These are phyloP conservation scores for Plasmopara halstedii DNA, from an alignment of 352 stramenopile genomes.

Conservation along the genomic window DNA sequence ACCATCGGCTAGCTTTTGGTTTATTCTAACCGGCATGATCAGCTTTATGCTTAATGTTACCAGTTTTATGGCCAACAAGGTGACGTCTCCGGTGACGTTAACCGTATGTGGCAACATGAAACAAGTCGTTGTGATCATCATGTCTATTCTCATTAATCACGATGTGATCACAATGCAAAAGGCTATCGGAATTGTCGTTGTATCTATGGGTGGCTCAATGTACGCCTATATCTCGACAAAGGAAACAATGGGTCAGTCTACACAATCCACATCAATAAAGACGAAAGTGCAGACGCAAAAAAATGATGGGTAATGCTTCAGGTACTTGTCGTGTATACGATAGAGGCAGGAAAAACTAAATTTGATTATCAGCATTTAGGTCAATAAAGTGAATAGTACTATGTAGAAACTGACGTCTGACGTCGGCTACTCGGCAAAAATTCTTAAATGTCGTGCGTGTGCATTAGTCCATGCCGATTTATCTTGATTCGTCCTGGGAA, in stretches of 20 bases:
- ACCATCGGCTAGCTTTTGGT: constrained; percentile 53
- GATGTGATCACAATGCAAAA: constrained; percentile 65
- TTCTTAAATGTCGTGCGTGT: constrained; percentile 20
- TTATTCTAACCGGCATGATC: constrained; percentile 80
- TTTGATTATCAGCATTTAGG: constrained; percentile 2
- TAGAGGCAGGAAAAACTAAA: constrained; percentile 21
- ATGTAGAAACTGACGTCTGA: neutral
- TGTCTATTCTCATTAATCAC: constrained; percentile 75
- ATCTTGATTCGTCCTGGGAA: constrained; percentile 15
- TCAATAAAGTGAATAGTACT: neutral
- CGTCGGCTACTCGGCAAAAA: constrained; percentile 1
- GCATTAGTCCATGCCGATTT: constrained; percentile 30
- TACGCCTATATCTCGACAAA: constrained; percentile 77
- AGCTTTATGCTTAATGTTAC: constrained; percentile 93
- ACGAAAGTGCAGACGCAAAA: constrained; percentile 17
- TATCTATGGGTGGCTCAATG: constrained; percentile 50
- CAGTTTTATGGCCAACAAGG: constrained; percentile 92
- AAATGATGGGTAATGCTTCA: neutral
- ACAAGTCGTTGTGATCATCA: constrained; percentile 83
- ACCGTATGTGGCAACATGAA: constrained; percentile 94
- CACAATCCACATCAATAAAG: constrained; percentile 28
- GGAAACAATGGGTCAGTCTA: constrained; percentile 54
- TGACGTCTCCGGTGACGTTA: constrained; percentile 91
- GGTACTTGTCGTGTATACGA: constrained; percentile 3
- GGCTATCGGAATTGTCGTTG: constrained; percentile 57